phyloP scores from a whole-genome alignment of 2,329 filamentous ascomycete genomes.

The Penicillium vulpinum region DNA sequence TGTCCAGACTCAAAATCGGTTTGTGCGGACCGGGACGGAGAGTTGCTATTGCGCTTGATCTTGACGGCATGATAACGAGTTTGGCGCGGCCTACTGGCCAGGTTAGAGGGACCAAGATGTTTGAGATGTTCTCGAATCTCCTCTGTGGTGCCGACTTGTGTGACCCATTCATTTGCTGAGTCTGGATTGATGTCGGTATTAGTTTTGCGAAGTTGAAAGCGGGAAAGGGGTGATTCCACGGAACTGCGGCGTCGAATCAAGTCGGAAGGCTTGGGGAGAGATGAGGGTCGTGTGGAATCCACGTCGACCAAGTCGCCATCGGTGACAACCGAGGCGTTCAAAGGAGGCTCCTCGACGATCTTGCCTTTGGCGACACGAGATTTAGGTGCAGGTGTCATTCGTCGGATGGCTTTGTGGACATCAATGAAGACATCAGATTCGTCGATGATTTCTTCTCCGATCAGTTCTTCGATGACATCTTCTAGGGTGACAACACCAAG shows the following conservation, averaged over 20 bases:
- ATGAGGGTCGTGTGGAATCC: conserved; percentile 41
- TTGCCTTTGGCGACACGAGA: conserved; percentile 63
- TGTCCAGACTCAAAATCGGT: conserved; percentile 42
- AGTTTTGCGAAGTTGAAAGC: conserved; percentile 43
- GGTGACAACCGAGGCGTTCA: conserved; percentile 29
- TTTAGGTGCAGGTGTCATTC: conserved; percentile 80
- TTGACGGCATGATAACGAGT: conserved; percentile 65
- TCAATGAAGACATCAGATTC: conserved; percentile 11
- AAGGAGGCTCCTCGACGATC: conserved; percentile 51
- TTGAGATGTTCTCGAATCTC: conserved; percentile 62
- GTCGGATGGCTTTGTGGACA: conserved; percentile 94
- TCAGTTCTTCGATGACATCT: conserved; percentile 97
- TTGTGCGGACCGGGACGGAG: conserved; percentile 36
- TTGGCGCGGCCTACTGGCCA: conserved; percentile 59
- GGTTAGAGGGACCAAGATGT: conserved; percentile 64
- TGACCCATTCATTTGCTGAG: conserved; percentile 34
- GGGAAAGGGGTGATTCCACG: conserved; percentile 39
- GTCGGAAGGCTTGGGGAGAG: conserved; percentile 24
- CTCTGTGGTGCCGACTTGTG: conserved; percentile 54
- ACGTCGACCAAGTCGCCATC: conserved; percentile 48
- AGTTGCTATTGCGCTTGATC: conserved; percentile 59
- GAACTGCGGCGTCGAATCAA: conserved; percentile 34
- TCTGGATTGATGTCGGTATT: conserved; percentile 31
- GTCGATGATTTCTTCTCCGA: conserved; percentile 75
- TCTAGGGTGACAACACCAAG: conserved; percentile 93